phyloP scores from a whole-genome alignment of 768 basidiomycete genomes.

The Amanita phalloides region DNA sequence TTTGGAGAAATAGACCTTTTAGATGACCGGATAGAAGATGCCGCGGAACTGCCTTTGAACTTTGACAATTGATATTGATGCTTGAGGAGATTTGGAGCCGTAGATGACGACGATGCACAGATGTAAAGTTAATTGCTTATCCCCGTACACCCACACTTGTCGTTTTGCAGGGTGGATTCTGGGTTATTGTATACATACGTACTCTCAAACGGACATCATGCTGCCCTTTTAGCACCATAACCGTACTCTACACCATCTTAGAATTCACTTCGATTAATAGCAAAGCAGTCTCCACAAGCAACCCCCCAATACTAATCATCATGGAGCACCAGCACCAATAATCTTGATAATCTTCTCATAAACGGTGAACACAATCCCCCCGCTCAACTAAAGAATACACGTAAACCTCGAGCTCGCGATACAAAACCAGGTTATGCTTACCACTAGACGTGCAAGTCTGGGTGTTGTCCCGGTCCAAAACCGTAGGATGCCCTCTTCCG shows the following conservation, averaged over 20 bases:
- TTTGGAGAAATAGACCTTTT: constrained; percentile 16
- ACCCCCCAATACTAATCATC: neutral
- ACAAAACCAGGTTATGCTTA: constrained; percentile 24
- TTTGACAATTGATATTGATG: neutral
- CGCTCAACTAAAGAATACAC: constrained; percentile 54
- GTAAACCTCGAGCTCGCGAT: neutral
- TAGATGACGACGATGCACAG: neutral
- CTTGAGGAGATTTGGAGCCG: neutral
- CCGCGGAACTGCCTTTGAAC: neutral
- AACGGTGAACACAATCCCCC: constrained; percentile 87
- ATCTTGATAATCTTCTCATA: constrained; percentile 68
- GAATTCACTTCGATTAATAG: too few species aligned
- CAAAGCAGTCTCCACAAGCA: too few species aligned
- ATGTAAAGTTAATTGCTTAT: neutral
- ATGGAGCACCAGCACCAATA: constrained; percentile 15
- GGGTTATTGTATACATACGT: too few species aligned
- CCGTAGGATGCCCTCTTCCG: constrained; percentile 82
- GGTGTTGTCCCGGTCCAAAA: constrained; percentile 99
- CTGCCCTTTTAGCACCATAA: neutral
- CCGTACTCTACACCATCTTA: too few species aligned
- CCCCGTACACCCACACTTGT: too few species aligned
- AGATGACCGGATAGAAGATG: neutral
- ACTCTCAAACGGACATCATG: too few species aligned
- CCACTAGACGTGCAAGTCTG: constrained; percentile 72
- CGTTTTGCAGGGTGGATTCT: too few species aligned